phyloP scores from a whole-genome alignment of 441 rosid genomes.

The Corymbia citriodora region DNA sequence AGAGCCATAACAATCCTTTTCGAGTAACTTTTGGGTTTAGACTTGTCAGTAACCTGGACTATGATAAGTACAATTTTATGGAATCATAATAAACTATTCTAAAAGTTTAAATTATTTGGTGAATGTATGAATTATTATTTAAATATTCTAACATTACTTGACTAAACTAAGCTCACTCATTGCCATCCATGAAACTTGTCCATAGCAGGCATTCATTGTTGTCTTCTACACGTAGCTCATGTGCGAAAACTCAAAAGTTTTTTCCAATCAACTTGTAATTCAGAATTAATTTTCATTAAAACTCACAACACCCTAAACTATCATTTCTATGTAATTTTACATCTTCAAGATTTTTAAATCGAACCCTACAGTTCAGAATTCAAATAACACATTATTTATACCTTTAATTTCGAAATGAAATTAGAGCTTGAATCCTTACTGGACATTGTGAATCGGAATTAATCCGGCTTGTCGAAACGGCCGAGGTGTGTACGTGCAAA shows the following conservation, averaged over 20 bases:
- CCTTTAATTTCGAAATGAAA: not conserved
- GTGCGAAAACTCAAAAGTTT: not conserved
- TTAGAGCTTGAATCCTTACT: not conserved
- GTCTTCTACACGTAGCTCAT: fast-evolving
- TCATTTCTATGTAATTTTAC: not conserved
- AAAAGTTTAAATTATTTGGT: too few relatives aligned
- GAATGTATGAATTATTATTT: too few relatives aligned
- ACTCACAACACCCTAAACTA: not conserved
- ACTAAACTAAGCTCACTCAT: fast-evolving
- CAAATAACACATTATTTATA: not conserved
- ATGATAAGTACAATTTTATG: too few relatives aligned
- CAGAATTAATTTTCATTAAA: not conserved
- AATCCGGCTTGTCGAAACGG: not conserved
- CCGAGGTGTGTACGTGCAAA: not conserved
- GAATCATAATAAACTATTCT: too few relatives aligned
- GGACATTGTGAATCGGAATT: not conserved
- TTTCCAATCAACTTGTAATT: fast-evolving
- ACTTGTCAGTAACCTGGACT: too few relatives aligned
- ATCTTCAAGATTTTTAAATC: not conserved
- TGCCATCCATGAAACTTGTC: not conserved
- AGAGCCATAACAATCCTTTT: too few relatives aligned
- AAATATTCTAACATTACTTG: not conserved
- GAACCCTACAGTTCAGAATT: not conserved
- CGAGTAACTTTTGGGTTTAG: too few relatives aligned
- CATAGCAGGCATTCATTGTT: not conserved